Evolutionary conservation across 257 asterid species (phyloP).

Genomic region (Anisodus tanguticus): DNA sequence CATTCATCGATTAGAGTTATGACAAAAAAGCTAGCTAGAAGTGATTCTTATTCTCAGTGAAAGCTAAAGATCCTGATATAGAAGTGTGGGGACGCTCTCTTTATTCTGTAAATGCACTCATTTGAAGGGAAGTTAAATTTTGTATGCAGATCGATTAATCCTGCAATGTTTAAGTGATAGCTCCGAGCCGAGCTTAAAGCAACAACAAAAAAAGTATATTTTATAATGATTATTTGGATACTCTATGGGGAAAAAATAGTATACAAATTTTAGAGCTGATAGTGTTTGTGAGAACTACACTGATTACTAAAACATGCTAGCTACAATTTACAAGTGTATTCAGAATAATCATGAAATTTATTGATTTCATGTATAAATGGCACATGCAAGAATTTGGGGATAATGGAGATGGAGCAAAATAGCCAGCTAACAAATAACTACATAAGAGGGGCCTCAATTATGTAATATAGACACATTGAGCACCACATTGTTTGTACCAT

Average conservation of each 20-base stretch:
- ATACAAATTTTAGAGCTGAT: background rate
- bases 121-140: background rate
- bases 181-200: no score
- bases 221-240: no score
- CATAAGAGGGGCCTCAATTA: constrained; percentile 17
- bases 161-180: no score
- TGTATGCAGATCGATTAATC: background rate
- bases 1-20: background rate
- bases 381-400: background rate
- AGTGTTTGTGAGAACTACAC: background rate
- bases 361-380: background rate
- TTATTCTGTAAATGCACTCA: background rate
- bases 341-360: background rate
- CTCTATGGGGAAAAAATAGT: no score
- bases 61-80: background rate
- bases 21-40: background rate
- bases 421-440: background rate
- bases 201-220: no score
- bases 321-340: background rate
- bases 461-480: background rate
- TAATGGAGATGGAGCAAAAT: background rate
- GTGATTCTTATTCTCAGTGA: background rate
- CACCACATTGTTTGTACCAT: constrained; percentile 22
- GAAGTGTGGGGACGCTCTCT: background rate
- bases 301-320: background rate